These are phyloP conservation scores for Macrolepiota dolichaula DNA, from an alignment of 768 basidiomycete genomes.

Conservation along the genomic window DNA sequence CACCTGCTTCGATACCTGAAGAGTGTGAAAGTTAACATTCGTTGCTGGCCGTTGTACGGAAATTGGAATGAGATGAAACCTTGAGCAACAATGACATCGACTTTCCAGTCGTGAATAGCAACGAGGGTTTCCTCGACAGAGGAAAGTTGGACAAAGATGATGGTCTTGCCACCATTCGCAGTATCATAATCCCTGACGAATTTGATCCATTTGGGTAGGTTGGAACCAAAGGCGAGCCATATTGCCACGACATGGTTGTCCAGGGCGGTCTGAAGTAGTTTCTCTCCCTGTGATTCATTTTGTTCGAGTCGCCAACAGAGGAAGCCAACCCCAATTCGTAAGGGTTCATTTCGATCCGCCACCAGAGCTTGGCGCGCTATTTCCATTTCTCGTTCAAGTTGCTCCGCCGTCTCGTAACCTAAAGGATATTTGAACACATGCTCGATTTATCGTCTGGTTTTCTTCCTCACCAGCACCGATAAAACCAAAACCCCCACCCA, in stretches of 20 bases:
- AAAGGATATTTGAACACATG: neutral
- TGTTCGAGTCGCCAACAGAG: constrained; percentile 69
- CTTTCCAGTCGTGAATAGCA: constrained; percentile 66
- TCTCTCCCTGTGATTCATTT: constrained; percentile 30
- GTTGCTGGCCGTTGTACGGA: neutral
- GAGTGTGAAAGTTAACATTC: constrained; percentile 6
- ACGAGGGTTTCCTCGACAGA: constrained; percentile 55
- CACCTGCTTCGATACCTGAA: constrained; percentile 71
- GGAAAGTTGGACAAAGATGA: constrained; percentile 64
- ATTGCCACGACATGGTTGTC: constrained; percentile 57
- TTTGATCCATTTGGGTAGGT: constrained; percentile 57
- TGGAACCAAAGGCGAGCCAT: constrained; percentile 72
- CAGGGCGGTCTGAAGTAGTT: constrained; percentile 47
- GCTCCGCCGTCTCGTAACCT: constrained; percentile 48
- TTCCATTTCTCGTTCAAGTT: constrained; percentile 47
- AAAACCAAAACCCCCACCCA: constrained; percentile 77
- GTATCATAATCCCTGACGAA: constrained; percentile 55
- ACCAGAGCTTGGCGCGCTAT: constrained; percentile 46
- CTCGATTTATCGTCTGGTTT: neutral
- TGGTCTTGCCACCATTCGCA: constrained; percentile 34
- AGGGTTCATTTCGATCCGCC: constrained; percentile 27
- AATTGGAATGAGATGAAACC: constrained; percentile 35
- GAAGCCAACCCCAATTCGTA: constrained; percentile 74
- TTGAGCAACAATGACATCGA: constrained; percentile 76
- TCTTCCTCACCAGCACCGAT: constrained; percentile 50